Conservation (phyloP, 2,329 filamentous ascomycete species). For the Alternaria gaisen region DNA sequence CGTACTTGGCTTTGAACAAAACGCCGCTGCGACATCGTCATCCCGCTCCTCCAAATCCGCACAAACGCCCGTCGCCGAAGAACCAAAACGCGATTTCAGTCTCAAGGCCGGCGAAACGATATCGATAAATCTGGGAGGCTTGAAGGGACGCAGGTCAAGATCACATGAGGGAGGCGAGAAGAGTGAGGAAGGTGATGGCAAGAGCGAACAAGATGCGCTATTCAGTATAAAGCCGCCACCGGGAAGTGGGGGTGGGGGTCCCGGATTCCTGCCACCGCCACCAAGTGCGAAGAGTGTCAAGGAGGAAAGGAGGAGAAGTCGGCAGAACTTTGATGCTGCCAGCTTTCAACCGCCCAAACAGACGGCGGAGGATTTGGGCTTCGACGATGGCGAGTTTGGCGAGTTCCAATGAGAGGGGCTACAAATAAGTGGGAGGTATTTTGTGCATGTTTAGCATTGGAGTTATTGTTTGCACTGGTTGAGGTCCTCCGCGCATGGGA, state of each 20-base stretch:
- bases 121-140: slow-evolving; percentile 75
- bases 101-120: slow-evolving; percentile 92
- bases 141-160: slow-evolving; percentile 58
- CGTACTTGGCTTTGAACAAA: slow-evolving; percentile 68
- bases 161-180: slow-evolving; percentile 53
- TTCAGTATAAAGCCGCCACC: slow-evolving; percentile 82
- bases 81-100: slow-evolving; percentile 76
- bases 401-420: slow-evolving; percentile 70
- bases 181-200: slow-evolving; percentile 38
- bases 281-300: slow-evolving; percentile 70
- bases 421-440: slow-evolving; percentile 1
- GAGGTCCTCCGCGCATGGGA: slow-evolving; percentile 28
- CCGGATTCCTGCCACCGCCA: slow-evolving; percentile 69
- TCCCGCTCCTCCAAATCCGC: slow-evolving; percentile 6
- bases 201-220: slow-evolving; percentile 57
- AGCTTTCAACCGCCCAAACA: slow-evolving; percentile 21
- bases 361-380: slow-evolving; percentile 71
- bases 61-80: slow-evolving; percentile 49
- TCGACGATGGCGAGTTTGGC: slow-evolving; percentile 88
- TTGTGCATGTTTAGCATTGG: slow-evolving; percentile 30
- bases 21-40: slow-evolving; percentile 32
- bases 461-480: slow-evolving; percentile 20
- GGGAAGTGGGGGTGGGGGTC: slow-evolving; percentile 38
- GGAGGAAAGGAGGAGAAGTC: slow-evolving; percentile 65
- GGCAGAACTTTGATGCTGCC: slow-evolving; percentile 52